These are phyloP conservation scores for Agapanthus africanus DNA, from an alignment of 106 monocot genomes.

Conservation along the genomic window DNA sequence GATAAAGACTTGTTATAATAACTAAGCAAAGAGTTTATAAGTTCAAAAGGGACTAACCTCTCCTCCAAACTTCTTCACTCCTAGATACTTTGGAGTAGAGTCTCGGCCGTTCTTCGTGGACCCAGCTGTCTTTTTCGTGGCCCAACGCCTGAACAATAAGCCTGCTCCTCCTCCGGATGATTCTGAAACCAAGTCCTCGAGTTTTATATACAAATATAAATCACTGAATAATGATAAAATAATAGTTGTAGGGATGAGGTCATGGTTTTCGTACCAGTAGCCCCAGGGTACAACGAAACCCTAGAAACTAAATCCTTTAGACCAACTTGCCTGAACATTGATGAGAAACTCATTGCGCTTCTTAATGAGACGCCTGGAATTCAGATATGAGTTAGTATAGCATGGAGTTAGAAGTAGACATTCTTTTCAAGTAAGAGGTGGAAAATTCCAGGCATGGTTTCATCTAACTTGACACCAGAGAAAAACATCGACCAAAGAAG, in stretches of 20 bases:
- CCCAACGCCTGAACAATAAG: conserved; percentile 84
- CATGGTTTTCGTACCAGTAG: conserved; percentile 42
- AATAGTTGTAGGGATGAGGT: not conserved
- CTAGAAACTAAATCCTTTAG: conserved; percentile 54
- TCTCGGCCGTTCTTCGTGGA: conserved; percentile 90
- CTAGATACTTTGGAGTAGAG: conserved; percentile 75
- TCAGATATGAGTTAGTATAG: no score
- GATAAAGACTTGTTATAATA: not conserved
- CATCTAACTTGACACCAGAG: no score
- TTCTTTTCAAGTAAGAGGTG: no score
- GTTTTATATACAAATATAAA: not conserved
- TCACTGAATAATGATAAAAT: not conserved
- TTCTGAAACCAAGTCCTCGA: conserved; percentile 32
- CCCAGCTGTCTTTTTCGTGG: conserved; percentile 88
- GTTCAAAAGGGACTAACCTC: conserved; percentile 32
- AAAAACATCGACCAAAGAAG: no score
- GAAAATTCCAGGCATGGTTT: no score
- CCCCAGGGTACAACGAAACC: conserved; percentile 36
- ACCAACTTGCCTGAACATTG: conserved; percentile 42
- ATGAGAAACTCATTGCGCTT: conserved; percentile 34
- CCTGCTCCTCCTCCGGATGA: conserved; percentile 58
- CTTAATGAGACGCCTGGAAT: not conserved
- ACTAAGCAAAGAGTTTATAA: not conserved
- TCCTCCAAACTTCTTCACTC: conserved; percentile 96
- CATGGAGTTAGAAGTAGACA: no score